Conservation (phyloP, 2,329 filamentous ascomycete species). For the Aspergillus brasiliensis region DNA sequence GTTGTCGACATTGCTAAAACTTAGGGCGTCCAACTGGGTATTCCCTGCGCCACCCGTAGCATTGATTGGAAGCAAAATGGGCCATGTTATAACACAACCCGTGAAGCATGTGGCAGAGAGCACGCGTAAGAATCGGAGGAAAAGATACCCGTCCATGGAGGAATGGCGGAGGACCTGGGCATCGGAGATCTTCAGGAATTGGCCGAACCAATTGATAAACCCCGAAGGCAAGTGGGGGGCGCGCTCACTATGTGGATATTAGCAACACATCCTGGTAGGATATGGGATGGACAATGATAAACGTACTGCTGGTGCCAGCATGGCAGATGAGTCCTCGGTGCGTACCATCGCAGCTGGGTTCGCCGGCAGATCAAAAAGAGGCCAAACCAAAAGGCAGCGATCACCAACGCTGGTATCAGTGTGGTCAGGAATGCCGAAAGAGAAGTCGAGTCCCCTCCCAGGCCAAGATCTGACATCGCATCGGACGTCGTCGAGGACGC, state of each 20-base stretch:
- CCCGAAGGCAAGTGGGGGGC: slow-evolving; percentile 51
- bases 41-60: slow-evolving; percentile 73
- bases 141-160: slow-evolving; percentile 88
- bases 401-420: slow-evolving; percentile 49
- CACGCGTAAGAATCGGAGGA: slow-evolving; percentile 82
- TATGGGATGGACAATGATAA: background rate
- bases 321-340: slow-evolving; percentile 46
- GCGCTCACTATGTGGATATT: slow-evolving; percentile 40
- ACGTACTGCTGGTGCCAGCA: slow-evolving; percentile 45
- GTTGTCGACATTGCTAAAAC: slow-evolving; percentile 72
- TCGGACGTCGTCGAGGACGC: slow-evolving; percentile 39
- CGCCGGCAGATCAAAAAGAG: slow-evolving; percentile 51
- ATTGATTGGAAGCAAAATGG: slow-evolving; percentile 84
- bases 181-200: slow-evolving; percentile 63
- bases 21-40: slow-evolving; percentile 72
- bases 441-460: slow-evolving; percentile 49
- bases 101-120: slow-evolving; percentile 76
- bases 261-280: background rate
- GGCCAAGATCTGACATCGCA: slow-evolving; percentile 31
- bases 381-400: slow-evolving; percentile 47
- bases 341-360: slow-evolving; percentile 50
- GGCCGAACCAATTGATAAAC: slow-evolving; percentile 57
- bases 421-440: slow-evolving; percentile 52
- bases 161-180: slow-evolving; percentile 84
- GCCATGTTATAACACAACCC: slow-evolving; percentile 83